A percentile compares a stretch with the other conserved stretches of the same genome.
These are phyloP conservation scores for Nitzschia putrida DNA, from an alignment of 108 stramenopile genomes.

Conservation along the genomic window DNA sequence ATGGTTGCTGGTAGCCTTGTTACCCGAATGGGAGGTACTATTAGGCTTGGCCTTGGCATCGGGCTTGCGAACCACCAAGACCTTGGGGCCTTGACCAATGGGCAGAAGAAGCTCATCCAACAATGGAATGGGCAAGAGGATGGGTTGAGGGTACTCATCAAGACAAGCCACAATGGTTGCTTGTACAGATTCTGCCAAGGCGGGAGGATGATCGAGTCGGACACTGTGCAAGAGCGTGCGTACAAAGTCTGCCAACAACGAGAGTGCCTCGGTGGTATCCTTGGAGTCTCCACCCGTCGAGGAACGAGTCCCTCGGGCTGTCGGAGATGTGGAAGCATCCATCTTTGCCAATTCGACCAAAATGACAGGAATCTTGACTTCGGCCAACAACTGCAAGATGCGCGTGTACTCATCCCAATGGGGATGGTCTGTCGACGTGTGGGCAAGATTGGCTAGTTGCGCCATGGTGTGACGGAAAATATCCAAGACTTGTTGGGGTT, in stretches of 20 bases:
- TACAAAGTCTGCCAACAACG: conserved; percentile 61
- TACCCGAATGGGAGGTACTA: conserved; percentile 4
- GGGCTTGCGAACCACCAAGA: conserved; percentile 56
- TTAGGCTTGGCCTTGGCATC: conserved; percentile 6
- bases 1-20: conserved; percentile 26
- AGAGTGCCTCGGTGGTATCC: conserved; percentile 49
- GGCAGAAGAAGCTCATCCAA: conserved; percentile 73
- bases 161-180: conserved; percentile 61
- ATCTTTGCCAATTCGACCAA: conserved; percentile 69
- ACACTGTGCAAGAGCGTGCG: conserved; percentile 60
- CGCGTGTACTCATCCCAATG: conserved; percentile 59
- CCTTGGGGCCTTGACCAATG: conserved; percentile 69
- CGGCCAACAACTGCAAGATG: conserved; percentile 70
- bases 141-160: conserved; percentile 69
- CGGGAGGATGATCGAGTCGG: conserved; percentile 65
- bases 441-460: conserved; percentile 72
- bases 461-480: conserved; percentile 75
- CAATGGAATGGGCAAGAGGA: conserved; percentile 55
- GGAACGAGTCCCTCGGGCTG: too few relatives aligned
- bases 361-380: conserved; percentile 80
- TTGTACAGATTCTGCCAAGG: conserved; percentile 55
- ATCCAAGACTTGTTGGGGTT: conserved; percentile 54
- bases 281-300: not conserved
- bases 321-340: not conserved
- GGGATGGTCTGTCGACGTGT: conserved; percentile 30